Percentiles rank a stretch among this genome's conserved stretches.
Evolutionary conservation across 2,329 filamentous ascomycete genomes (phyloP).

Genomic region (Fusarium anguioides): DNA sequence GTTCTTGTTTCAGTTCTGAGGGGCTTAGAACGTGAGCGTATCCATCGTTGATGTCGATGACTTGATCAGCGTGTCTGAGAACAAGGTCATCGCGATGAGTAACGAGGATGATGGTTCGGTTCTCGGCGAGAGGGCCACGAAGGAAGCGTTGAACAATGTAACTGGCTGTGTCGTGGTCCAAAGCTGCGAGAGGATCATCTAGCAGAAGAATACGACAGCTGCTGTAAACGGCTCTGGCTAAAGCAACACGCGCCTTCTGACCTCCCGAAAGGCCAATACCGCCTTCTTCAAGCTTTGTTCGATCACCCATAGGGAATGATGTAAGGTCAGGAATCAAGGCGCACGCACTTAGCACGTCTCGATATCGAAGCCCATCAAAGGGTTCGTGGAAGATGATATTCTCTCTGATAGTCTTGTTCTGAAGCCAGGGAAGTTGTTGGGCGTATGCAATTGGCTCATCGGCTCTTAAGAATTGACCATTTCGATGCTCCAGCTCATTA

Average conservation of each 20-base stretch:
- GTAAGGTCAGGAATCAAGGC: slow-evolving; percentile 67
- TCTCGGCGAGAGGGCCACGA: slow-evolving; percentile 67
- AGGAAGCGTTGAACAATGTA: slow-evolving; percentile 71
- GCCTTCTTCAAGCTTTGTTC: slow-evolving; percentile 70
- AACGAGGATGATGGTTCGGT: slow-evolving; percentile 80
- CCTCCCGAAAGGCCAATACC: slow-evolving; percentile 72
- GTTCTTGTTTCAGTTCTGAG: slow-evolving; percentile 57
- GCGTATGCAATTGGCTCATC: slow-evolving; percentile 65
- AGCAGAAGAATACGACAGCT: slow-evolving; percentile 66
- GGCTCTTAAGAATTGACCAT: slow-evolving; percentile 60
- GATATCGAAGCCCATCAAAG: slow-evolving; percentile 66
- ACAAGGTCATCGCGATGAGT: slow-evolving; percentile 85
- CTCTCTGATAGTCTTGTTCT: slow-evolving; percentile 72
- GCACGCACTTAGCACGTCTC: slow-evolving; percentile 70
- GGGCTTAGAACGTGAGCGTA: slow-evolving; percentile 61
- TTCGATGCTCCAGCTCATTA: slow-evolving; percentile 74
- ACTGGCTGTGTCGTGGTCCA: slow-evolving; percentile 71
- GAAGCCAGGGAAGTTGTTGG: slow-evolving; percentile 72
- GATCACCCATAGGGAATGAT: slow-evolving; percentile 67
- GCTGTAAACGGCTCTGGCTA: slow-evolving; percentile 73
- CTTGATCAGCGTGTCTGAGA: slow-evolving; percentile 76
- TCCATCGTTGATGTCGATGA: slow-evolving; percentile 76
- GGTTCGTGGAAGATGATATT: slow-evolving; percentile 72
- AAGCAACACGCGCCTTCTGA: slow-evolving; percentile 70
- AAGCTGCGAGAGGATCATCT: slow-evolving; percentile 71